A percentile compares a stretch with the other conserved stretches of the same genome.
These are phyloP conservation scores for Saturnispora ahearnii DNA, from an alignment of 805 yeast species.

Conservation along the genomic window DNA sequence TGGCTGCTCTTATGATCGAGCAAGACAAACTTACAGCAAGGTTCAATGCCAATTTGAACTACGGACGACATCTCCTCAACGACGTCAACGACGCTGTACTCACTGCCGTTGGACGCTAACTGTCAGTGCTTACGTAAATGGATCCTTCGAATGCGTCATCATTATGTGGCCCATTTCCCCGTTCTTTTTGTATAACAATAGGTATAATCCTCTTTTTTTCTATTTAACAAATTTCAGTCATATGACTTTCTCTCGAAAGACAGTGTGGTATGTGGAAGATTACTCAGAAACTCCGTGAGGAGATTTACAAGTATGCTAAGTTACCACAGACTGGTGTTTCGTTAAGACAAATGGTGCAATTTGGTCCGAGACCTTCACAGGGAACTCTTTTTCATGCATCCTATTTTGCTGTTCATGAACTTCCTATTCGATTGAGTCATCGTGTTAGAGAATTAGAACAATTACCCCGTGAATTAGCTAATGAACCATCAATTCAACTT, in stretches of 20 bases:
- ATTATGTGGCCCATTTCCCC: not conserved
- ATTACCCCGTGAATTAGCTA: slow-evolving; percentile 64
- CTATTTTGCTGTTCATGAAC: slow-evolving; percentile 74
- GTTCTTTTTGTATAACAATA: not conserved
- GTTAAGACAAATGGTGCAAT: slow-evolving; percentile 82
- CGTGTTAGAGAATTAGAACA: slow-evolving; percentile 77
- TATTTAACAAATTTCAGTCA: not conserved
- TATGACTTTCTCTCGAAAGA: not conserved
- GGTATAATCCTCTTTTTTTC: not conserved
- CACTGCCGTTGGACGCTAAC: slow-evolving; percentile 26
- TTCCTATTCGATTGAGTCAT: slow-evolving; percentile 79
- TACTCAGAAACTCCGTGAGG: slow-evolving; percentile 40
- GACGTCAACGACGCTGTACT: slow-evolving; percentile 36
- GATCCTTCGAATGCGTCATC: not conserved
- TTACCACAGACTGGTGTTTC: slow-evolving; percentile 80
- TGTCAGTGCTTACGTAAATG: not conserved
- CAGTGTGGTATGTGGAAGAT: slow-evolving; percentile 34
- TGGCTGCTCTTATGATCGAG: slow-evolving; percentile 43
- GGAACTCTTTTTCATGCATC: slow-evolving; percentile 78
- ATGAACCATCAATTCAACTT: slow-evolving; percentile 64
- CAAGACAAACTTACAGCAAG: slow-evolving; percentile 30
- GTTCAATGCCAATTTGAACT: slow-evolving; percentile 27
- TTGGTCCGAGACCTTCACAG: slow-evolving; percentile 71
- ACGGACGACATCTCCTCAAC: slow-evolving; percentile 28
- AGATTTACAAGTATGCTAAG: slow-evolving; percentile 56